Evolutionary conservation across 2,329 filamentous ascomycete genomes (phyloP), one percentile per base, ranked within the genome.

Genomic region (Aspergillus sp.): DNA sequence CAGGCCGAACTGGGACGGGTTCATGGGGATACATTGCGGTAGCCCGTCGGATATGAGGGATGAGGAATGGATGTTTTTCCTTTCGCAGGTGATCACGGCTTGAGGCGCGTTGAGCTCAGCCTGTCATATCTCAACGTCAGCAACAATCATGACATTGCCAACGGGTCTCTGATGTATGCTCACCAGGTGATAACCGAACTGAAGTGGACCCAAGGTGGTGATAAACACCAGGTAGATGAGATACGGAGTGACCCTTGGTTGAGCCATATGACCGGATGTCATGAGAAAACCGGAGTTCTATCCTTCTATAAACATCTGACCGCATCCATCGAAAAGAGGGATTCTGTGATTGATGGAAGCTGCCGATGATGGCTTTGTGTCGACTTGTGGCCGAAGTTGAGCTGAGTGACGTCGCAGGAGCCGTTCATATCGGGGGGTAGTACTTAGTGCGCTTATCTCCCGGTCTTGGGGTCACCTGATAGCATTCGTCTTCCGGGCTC

Each of bases 31-130:
- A 71, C 95, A 99, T 78, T 90, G 85, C 52, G 89, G 75, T 3
- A 76, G 62, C n/a, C 45, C 38, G 54, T 58, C 24, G 53, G 49
- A 15, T 51, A 39, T 26, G 30, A 41, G 17, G 44, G 53, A 30
- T 34, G 65, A 60, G 61, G 67, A 55, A 66, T 69, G 64, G 61
- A 84, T 80, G 41, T 79, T 78, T 64, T 84, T 82, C 63, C 85
- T 86, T 65, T 85, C 86, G 78, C 95, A 98, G 56, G 90, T 96
- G 67, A 99, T 89, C 68, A 96, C 91, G 80, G 93, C 89, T 82
- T 97, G 89, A 8, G 95, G 95, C 8, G 93, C 91, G 74, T 99
- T 99, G 62, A 99, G 85, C 74, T 98, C 95, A 66, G 92, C 90
- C 93, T 93, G 68, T 44, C 41, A 44, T 49, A 32, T 61, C 12